These are phyloP conservation scores for Dactylellina haptotyla DNA, from an alignment of 2,329 filamentous ascomycete species.

Conservation along the genomic window DNA sequence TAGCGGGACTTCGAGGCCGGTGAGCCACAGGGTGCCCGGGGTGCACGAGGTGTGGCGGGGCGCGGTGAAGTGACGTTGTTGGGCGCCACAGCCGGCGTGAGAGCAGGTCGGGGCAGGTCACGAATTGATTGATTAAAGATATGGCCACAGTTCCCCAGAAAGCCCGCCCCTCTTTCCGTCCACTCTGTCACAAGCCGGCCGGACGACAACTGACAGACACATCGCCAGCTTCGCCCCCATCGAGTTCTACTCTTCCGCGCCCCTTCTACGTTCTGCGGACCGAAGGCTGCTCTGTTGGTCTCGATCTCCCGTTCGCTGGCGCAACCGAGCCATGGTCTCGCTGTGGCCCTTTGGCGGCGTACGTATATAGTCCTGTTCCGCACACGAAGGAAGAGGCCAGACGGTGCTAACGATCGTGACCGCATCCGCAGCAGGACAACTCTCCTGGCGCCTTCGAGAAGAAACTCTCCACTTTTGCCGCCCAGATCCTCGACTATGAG, in stretches of 20 bases:
- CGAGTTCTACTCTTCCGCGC: background rate
- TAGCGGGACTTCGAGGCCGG: background rate
- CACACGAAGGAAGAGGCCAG: background rate
- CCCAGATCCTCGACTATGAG: constrained; percentile 81
- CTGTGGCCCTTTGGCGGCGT: constrained; percentile 57
- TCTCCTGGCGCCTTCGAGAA: constrained; percentile 95
- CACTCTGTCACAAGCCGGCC: background rate
- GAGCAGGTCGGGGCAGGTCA: background rate
- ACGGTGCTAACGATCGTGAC: constrained; percentile 50
- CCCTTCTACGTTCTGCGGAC: background rate
- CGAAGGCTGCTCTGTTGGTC: background rate
- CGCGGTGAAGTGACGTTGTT: constrained; percentile 41
- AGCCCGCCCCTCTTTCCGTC: background rate
- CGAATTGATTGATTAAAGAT: background rate
- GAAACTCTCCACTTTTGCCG: constrained; percentile 80
- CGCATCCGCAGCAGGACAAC: constrained; percentile 72
- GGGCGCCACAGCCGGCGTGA: background rate
- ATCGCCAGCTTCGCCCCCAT: no score
- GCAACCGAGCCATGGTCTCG: constrained; percentile 55
- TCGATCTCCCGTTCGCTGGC: background rate
- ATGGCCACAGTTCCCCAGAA: constrained; percentile 46
- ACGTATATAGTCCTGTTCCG: constrained; percentile 20
- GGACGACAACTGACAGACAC: no score
- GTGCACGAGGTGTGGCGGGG: no score
- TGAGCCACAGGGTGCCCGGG: background rate